Evolutionary conservation across 179 eudicot species (phyloP).

Genomic region (Silene vulgaris): DNA sequence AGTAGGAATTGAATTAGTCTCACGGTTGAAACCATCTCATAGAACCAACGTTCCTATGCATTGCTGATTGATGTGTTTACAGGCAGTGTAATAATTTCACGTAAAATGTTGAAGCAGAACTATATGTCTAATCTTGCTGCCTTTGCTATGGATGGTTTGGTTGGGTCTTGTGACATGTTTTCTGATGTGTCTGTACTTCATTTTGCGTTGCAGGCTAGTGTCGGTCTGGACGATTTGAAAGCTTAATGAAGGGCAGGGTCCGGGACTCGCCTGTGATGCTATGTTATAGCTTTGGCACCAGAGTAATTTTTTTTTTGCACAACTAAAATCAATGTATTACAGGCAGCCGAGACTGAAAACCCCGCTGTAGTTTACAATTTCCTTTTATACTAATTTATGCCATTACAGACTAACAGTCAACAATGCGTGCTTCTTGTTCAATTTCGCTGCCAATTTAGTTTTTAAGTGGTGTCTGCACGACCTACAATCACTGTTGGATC

Average conservation of each 20-base stretch:
- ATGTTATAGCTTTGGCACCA: neutral
- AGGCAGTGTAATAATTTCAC: too few relatives aligned
- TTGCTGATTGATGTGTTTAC: too few relatives aligned
- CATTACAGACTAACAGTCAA: constrained; percentile 15
- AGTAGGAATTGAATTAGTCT: neutral
- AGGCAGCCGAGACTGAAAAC: neutral
- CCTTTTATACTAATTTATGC: constrained; percentile 12
- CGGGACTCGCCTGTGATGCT: neutral
- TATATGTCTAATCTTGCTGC: too few relatives aligned
- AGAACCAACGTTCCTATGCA: too few relatives aligned
- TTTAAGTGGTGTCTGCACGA: too few relatives aligned
- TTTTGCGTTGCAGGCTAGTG: constrained; percentile 52
- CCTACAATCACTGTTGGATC: too few relatives aligned
- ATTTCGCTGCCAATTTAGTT: too few relatives aligned
- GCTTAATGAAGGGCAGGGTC: constrained; percentile 35
- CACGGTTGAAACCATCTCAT: neutral
- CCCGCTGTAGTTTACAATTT: neutral
- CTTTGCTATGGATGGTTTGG: too few relatives aligned
- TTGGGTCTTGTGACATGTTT: neutral
- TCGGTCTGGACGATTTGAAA: constrained; percentile 71
- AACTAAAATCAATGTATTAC: neutral
- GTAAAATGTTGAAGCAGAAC: too few relatives aligned
- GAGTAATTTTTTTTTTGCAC: neutral
- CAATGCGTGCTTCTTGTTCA: neutral
- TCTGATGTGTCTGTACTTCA: constrained; percentile 17